Conservation (phyloP, 345 rosid genomes). For the Arabis hirsuta region DNA sequence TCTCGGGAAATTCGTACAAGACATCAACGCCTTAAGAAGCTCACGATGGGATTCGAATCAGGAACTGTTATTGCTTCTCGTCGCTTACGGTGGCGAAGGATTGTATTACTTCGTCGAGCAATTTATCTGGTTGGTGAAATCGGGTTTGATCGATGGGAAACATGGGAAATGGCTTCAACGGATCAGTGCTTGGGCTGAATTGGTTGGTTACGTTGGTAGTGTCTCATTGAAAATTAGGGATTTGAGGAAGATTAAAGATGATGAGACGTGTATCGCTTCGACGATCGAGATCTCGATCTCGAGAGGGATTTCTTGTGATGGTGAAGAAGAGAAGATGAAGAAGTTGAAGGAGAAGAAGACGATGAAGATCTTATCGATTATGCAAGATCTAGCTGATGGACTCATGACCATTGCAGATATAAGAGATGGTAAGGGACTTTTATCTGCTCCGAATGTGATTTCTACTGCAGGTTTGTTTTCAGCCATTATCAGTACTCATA, state of each 20-base stretch:
- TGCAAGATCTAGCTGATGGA: slow-evolving; percentile 88
- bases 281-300: slow-evolving; percentile 56
- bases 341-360: slow-evolving; percentile 68
- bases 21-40: slow-evolving; percentile 67
- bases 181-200: slow-evolving; percentile 84
- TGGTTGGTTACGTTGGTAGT: slow-evolving; percentile 76
- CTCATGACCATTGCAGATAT: slow-evolving; percentile 82
- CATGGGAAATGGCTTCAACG: slow-evolving; percentile 56
- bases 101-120: slow-evolving; percentile 82
- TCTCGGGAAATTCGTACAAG: slow-evolving; percentile 89
- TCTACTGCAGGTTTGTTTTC: slow-evolving; percentile 82
- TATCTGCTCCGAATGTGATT: slow-evolving; percentile 58
- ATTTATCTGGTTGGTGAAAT: slow-evolving; percentile 82
- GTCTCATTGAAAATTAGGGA: slow-evolving; percentile 71
- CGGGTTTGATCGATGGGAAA: slow-evolving; percentile 71
- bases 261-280: slow-evolving; percentile 56
- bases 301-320: slow-evolving; percentile 53
- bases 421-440: slow-evolving; percentile 65
- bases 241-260: slow-evolving; percentile 59
- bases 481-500: slow-evolving; percentile 84
- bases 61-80: slow-evolving; percentile 48
- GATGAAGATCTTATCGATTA: slow-evolving; percentile 73
- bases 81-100: slow-evolving; percentile 86
- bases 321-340: slow-evolving; percentile 57
- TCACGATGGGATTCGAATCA: slow-evolving; percentile 54